phyloP scores from a whole-genome alignment of 2,329 filamentous ascomycete species.

The Reticulascus tulasneorum region DNA sequence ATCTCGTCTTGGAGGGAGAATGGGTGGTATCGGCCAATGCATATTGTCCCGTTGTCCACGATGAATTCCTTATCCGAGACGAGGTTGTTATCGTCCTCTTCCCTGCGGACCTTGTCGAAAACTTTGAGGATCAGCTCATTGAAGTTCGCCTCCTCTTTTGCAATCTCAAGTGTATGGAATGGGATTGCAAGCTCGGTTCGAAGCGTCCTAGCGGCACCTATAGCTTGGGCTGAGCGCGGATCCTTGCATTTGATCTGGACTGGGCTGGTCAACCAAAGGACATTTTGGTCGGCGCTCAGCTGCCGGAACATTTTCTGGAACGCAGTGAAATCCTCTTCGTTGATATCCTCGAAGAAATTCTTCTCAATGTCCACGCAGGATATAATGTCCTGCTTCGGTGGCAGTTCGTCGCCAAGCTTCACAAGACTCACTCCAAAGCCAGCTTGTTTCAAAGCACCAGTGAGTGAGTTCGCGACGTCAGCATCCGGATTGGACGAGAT shows the following conservation, averaged over 20 bases:
- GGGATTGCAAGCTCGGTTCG: slow-evolving; percentile 13
- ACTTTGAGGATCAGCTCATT: slow-evolving; percentile 1
- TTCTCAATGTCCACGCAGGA: background rate
- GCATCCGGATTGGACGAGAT: no score
- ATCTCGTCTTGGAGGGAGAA: slow-evolving; percentile 19
- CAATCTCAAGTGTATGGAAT: slow-evolving; percentile 1
- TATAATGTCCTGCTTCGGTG: slow-evolving; percentile 18
- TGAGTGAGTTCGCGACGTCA: background rate
- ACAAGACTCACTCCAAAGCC: background rate
- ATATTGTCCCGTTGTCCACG: background rate
- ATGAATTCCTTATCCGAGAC: slow-evolving; percentile 8
- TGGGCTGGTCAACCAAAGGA: slow-evolving; percentile 7
- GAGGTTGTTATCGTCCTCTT: slow-evolving; percentile 1
- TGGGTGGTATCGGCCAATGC: slow-evolving; percentile 17
- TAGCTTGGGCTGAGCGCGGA: slow-evolving; percentile 15
- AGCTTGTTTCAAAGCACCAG: background rate
- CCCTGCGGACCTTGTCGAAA: slow-evolving; percentile 3
- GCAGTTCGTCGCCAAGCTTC: slow-evolving; percentile 1
- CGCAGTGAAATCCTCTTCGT: slow-evolving; percentile 4
- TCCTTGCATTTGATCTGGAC: slow-evolving; percentile 12
- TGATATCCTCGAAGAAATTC: background rate
- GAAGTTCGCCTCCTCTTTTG: background rate
- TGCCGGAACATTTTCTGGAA: slow-evolving; percentile 13
- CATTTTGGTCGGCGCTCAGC: slow-evolving; percentile 2
- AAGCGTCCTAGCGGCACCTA: slow-evolving; percentile 15